Evolutionary conservation across 805 yeast genomes (phyloP), one percentile per base, ranked within the genome.

Genomic region (Middelhovenomyces tepae): DNA sequence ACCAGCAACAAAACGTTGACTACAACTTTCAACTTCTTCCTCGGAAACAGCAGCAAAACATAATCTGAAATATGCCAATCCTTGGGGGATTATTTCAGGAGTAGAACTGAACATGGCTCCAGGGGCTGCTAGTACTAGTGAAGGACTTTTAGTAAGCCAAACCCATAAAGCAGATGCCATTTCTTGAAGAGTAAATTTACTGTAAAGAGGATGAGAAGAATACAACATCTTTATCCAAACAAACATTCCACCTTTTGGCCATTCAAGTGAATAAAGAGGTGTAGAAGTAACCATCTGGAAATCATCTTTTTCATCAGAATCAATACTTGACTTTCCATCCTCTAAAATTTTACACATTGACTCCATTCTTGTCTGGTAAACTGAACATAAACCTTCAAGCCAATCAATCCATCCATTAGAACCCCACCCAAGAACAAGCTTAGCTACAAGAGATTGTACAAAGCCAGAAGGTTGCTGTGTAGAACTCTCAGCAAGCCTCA

Each of bases 381-480:
- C n/a, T n/a, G n/a, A n/a, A n/a, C n/a, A n/a, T n/a, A n/a, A n/a
- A n/a, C n/a, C n/a, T n/a, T n/a, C n/a, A n/a, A 70, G 55, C 71
- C 81, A 32, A 78, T 78, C 48, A 86, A 78, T 51, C 65, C 64
- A 24, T 75, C 64, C 45, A 13, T 26, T 20, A 7, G 15, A 20
- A 5, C 29, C 29, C 29, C 29, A 26, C 5, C 29, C 8, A 7
- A 16, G 29, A 5, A 26, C 8, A 26, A 26, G 29, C 19, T 20
- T 20, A 13, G 15, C 17, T 13, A 26, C n/a, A 5, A 26, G 15
- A 5, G 29, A 9, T 54, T 78, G 87, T 6, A 87, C 59, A 40
- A 79, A 67, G 16, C 93, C 94, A 2, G 86, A 67, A 11, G 93
- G 77, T 28, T 73, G 62, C 58, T 82, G 91, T 42, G 80, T 75